phyloP scores from a whole-genome alignment of 345 rosid species.

The Camelina sativa region DNA sequence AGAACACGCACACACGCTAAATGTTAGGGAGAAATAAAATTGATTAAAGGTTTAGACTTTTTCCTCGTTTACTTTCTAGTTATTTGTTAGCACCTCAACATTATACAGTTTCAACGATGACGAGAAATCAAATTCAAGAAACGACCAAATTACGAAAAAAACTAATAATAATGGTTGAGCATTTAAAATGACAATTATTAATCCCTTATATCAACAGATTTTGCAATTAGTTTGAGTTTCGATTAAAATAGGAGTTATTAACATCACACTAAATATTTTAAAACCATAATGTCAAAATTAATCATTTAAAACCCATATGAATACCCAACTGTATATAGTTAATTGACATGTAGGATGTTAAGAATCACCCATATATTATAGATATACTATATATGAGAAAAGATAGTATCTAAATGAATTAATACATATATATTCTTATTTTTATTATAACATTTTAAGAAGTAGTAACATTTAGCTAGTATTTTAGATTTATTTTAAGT shows the following conservation, averaged over 20 bases:
- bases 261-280: neutral
- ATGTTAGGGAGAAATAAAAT: neutral
- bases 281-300: neutral
- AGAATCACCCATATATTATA: neutral
- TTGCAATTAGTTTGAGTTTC: neutral
- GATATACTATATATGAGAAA: neutral
- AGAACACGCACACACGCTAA: slow-evolving; percentile 8
- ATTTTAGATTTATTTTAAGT: neutral
- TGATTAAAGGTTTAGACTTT: slow-evolving; percentile 26
- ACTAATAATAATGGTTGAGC: neutral
- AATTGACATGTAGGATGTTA: slow-evolving; percentile 24
- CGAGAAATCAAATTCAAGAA: slow-evolving; percentile 21
- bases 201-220: neutral
- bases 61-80: slow-evolving; percentile 24
- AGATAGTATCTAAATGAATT: neutral
- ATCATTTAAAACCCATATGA: too few species aligned
- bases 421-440: neutral
- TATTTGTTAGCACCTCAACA: slow-evolving; percentile 7
- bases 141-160: neutral
- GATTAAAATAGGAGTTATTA: neutral
- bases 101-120: slow-evolving; percentile 1
- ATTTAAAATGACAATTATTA: neutral
- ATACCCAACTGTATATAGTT: neutral
- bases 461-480: neutral
- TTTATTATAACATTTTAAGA: neutral